phyloP scores from a whole-genome alignment of 2,329 filamentous ascomycete species.

The Paraphaeosphaeria minitans region DNA sequence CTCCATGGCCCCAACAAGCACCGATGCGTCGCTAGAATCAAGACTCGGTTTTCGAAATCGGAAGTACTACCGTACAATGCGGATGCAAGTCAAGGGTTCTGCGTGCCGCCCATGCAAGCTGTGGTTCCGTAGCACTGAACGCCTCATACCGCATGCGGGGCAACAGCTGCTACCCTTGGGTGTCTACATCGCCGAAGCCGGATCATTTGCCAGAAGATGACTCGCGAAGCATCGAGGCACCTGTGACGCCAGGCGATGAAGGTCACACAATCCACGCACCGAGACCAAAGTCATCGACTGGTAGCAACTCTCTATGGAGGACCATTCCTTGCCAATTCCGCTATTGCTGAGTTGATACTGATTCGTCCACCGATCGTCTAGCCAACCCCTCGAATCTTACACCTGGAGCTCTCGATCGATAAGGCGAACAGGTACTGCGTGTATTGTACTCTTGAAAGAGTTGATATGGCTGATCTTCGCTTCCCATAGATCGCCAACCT shows the following conservation, averaged over 20 bases:
- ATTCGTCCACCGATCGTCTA: neutral
- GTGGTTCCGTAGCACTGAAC: conserved; percentile 25
- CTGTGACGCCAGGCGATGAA: conserved; percentile 8
- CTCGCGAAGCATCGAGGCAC: neutral
- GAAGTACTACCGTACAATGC: neutral
- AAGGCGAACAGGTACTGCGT: conserved; percentile 47
- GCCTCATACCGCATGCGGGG: conserved; percentile 22
- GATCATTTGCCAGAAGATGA: neutral
- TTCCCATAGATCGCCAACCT: conserved; percentile 55
- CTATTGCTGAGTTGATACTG: neutral
- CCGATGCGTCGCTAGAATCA: neutral
- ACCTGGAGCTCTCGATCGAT: conserved; percentile 30
- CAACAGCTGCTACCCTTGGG: conserved; percentile 9
- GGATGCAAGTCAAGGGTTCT: conserved; percentile 2
- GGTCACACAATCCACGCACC: conserved; percentile 9
- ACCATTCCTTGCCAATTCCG: neutral
- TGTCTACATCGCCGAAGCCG: conserved; percentile 8
- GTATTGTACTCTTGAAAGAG: conserved; percentile 37
- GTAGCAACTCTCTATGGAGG: neutral
- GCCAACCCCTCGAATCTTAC: neutral
- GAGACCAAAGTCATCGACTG: neutral
- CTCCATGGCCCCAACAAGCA: conserved; percentile 10
- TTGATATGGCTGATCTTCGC: conserved; percentile 46
- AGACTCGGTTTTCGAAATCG: neutral
- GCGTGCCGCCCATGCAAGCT: conserved; percentile 14